These are phyloP conservation scores for Annulohypoxylon bovei DNA, from an alignment of 495 filamentous ascomycete genomes.

Conservation along the genomic window DNA sequence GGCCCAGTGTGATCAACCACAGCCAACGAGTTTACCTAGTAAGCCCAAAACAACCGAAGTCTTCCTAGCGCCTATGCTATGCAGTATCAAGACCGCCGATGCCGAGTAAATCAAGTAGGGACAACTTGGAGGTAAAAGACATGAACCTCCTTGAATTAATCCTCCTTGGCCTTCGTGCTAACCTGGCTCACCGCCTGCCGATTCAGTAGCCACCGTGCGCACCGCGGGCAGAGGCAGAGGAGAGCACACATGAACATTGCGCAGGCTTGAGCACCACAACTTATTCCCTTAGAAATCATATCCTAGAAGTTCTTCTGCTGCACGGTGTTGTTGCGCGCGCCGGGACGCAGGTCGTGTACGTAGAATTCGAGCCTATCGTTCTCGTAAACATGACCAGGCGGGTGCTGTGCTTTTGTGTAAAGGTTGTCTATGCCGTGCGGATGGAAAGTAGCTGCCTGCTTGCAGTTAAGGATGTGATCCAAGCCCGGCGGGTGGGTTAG, in stretches of 20 bases:
- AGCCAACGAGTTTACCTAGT: background rate
- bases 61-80: conserved; percentile 40
- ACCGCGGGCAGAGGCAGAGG: conserved; percentile 13
- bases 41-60: conserved; percentile 6
- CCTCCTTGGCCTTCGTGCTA: conserved; percentile 3
- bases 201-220: background rate
- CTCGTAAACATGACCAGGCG: conserved; percentile 87
- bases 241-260: conserved; percentile 11
- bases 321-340: conserved; percentile 37
- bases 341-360: conserved; percentile 78
- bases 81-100: conserved; percentile 27
- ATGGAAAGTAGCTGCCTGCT: conserved; percentile 82
- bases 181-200: background rate
- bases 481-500: conserved; percentile 93
- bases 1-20: background rate
- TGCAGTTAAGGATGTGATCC: conserved; percentile 79
- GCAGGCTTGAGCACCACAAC: conserved; percentile 32
- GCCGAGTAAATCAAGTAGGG: background rate
- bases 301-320: conserved; percentile 42
- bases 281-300: conserved; percentile 38
- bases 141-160: conserved; percentile 5
- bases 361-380: conserved; percentile 76
- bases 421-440: conserved; percentile 68
- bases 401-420: conserved; percentile 82
- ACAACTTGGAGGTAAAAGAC: background rate